A percentile compares a stretch with the other conserved stretches of the same genome.
phyloP scores from a whole-genome alignment of 257 asterid genomes.

The Penstemon barbatus region DNA sequence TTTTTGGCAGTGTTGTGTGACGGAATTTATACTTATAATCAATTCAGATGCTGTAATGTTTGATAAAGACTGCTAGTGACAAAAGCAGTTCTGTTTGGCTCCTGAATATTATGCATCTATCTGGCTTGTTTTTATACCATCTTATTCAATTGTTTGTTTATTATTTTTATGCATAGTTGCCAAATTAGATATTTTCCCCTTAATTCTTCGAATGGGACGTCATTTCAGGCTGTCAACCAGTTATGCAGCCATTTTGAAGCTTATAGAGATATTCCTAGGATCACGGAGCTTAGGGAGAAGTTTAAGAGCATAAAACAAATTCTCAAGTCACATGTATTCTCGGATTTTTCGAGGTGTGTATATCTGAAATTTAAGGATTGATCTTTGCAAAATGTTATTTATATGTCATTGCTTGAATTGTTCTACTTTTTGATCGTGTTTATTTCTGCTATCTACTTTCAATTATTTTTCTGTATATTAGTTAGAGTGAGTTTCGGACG shows the following conservation, averaged over 20 bases:
- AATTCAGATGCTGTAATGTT: no score
- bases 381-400: background rate
- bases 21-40: no score
- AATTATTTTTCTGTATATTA: no score
- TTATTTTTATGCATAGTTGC: no score
- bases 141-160: no score
- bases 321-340: constrained; percentile 86
- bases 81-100: no score
- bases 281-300: constrained; percentile 89
- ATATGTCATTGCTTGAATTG: constrained; percentile 8
- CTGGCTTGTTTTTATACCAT: no score
- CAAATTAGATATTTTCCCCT: background rate
- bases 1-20: no score
- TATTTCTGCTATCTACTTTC: constrained; percentile 12
- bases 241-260: constrained; percentile 96
- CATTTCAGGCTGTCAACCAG: constrained; percentile 94
- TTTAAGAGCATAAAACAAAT: constrained; percentile 94
- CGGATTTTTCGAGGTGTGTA: constrained; percentile 95
- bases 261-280: constrained; percentile 86
- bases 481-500: background rate
- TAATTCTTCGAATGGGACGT: constrained; percentile 29
- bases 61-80: no score
- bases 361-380: constrained; percentile 4
- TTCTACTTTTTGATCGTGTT: background rate
- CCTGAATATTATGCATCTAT: no score